Base-by-base conservation (phyloP, 345 rosid genomes). In the Arabis hirsuta region DNA sequence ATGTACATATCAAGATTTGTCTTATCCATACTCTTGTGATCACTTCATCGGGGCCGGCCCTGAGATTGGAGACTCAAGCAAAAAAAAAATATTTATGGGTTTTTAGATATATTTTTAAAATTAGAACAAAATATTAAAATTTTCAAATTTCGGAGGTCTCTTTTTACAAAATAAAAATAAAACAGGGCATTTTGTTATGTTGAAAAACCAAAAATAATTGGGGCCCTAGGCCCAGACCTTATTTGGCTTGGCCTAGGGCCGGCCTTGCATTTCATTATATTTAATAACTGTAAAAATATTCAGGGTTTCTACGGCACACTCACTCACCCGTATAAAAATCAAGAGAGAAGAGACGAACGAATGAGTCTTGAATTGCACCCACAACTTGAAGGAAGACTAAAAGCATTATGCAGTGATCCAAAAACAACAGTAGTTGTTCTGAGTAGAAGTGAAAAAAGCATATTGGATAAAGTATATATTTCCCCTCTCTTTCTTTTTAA, bases 241-340 rank as follows among this genome's bases (percentile, higher is more conserved):
- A 16, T 16, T 16, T 16, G 16, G 16, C 16, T 16, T 16, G 16
- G 16, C 16, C 16, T 16, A 16, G 16, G 16, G 16, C 16, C 16
- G 16, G 16, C 16, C 16, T 16, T 16, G 16, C 16, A 16, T 16
- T 16, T 16, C 16, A 27, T 42, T 2, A 19, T 65, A 39, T 48
- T 41, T 20, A 22, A 0, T 27, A 54, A 54, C 20, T 27, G 9
- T 36, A 14, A 69, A 20, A 58, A 47, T n/a, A 22, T 46, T 42
- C 83, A 95, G 99, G 99, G 99, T 51, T 92, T 92, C 76, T 92
- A 88, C 81, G 88, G 97, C 73, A 86, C 98, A 11, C 77, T 95
- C 69, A 90, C 99, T 32, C 89, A 86, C 62, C 87, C 88, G 5
- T 87, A 76, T 55, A 94, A 86, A 76, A 82, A 82, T 70, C 86